Evolutionary conservation across 345 rosid genomes (phyloP).

Genomic region (Lepidium didymum): DNA sequence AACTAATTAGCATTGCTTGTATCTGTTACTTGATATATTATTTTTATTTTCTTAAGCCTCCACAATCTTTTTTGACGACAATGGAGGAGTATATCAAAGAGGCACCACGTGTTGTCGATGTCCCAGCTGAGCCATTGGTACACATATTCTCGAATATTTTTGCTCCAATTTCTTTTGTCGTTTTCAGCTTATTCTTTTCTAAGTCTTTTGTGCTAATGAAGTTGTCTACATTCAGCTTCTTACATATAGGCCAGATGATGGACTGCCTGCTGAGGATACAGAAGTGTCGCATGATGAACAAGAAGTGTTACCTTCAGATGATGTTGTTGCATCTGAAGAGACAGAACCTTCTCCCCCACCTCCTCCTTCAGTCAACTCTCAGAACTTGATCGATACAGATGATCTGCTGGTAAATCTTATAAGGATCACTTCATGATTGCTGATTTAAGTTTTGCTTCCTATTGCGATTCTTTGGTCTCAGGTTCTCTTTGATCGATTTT

Average conservation of each 20-base stretch:
- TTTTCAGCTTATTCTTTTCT: background rate
- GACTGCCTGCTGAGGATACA: constrained; percentile 44
- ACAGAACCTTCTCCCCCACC: constrained; percentile 35
- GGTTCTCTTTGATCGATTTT: background rate
- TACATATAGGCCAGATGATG: constrained; percentile 80
- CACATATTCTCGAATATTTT: constrained; percentile 14
- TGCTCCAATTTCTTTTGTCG: background rate
- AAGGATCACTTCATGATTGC: background rate
- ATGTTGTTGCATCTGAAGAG: constrained; percentile 39
- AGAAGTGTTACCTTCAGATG: constrained; percentile 49
- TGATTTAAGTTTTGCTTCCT: background rate
- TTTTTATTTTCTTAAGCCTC: constrained; percentile 52
- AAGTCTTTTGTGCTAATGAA: background rate
- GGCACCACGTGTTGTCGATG: constrained; percentile 83
- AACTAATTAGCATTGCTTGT: background rate
- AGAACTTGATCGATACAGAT: constrained; percentile 52
- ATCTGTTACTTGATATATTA: background rate
- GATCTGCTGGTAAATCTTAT: constrained; percentile 64
- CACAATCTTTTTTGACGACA: constrained; percentile 84
- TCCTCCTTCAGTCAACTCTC: constrained; percentile 47
- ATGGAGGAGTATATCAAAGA: constrained; percentile 98
- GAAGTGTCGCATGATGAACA: constrained; percentile 42
- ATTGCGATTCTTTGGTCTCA: background rate
- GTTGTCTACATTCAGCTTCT: constrained; percentile 47
- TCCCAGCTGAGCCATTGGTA: constrained; percentile 64